phyloP scores from a whole-genome alignment of 2,329 filamentous ascomycete species.

The Laburnicola sp. region DNA sequence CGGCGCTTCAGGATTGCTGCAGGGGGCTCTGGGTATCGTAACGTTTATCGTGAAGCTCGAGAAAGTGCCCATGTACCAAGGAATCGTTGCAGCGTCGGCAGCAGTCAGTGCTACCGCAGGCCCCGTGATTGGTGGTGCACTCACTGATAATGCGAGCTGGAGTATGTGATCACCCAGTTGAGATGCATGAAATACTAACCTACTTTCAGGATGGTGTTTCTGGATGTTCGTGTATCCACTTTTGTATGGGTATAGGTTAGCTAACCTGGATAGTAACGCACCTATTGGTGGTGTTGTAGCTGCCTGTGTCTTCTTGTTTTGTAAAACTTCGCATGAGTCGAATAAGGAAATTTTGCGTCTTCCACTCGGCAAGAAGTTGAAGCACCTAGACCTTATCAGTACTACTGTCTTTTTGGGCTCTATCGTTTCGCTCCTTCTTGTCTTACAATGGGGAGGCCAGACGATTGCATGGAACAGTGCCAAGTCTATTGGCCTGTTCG shows the following conservation, averaged over 20 bases:
- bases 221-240: slow-evolving; percentile 46
- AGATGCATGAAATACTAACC: background rate
- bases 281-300: slow-evolving; percentile 8
- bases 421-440: slow-evolving; percentile 48
- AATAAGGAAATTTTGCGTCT: background rate
- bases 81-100: slow-evolving; percentile 41
- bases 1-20: slow-evolving; percentile 42
- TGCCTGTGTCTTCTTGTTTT: slow-evolving; percentile 2
- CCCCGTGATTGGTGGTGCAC: slow-evolving; percentile 46
- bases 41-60: slow-evolving; percentile 42
- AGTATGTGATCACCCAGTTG: slow-evolving; percentile 15
- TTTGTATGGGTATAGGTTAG: background rate
- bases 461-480: slow-evolving; percentile 48
- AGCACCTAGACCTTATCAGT: slow-evolving; percentile 30
- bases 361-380: slow-evolving; percentile 4
- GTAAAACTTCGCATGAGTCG: background rate
- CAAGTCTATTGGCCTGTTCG: slow-evolving; percentile 51
- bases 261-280: slow-evolving; percentile 9
- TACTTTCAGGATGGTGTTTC: slow-evolving; percentile 38
- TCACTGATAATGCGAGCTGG: slow-evolving; percentile 46
- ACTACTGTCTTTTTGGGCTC: slow-evolving; percentile 44
- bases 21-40: slow-evolving; percentile 39
- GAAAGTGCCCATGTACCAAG: slow-evolving; percentile 45
- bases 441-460: slow-evolving; percentile 51
- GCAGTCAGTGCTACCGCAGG: slow-evolving; percentile 41